phyloP scores from a whole-genome alignment of 306 rosid species.

The Parietaria judaica region DNA sequence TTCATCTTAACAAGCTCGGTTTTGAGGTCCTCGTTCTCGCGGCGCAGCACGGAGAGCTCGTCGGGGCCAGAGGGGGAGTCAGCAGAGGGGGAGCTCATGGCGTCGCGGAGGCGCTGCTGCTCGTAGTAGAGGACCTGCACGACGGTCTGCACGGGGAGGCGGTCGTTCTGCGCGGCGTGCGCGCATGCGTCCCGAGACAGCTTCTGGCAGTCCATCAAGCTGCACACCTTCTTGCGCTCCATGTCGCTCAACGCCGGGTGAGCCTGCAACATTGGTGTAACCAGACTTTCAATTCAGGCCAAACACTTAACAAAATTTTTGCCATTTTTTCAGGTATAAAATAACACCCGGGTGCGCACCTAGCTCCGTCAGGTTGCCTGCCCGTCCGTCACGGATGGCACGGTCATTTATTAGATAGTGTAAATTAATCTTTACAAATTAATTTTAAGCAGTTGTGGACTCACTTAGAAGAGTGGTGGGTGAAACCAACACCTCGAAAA shows the following conservation, averaged over 20 bases:
- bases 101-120: constrained; percentile 82
- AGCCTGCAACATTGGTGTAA: constrained; percentile 37
- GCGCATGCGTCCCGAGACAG: constrained; percentile 89
- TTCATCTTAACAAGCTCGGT: constrained; percentile 67
- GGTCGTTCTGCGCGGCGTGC: constrained; percentile 91
- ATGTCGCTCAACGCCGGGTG: constrained; percentile 80
- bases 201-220: constrained; percentile 91
- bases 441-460: too few relatives aligned
- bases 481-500: too few relatives aligned
- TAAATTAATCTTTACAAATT: too few relatives aligned
- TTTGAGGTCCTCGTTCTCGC: constrained; percentile 71
- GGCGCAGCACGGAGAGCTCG: constrained; percentile 49
- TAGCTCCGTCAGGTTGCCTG: too few relatives aligned
- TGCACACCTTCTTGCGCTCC: constrained; percentile 93
- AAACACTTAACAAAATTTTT: too few relatives aligned
- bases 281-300: background rate
- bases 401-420: too few relatives aligned
- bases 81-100: constrained; percentile 58
- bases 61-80: constrained; percentile 43
- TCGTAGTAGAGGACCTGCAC: constrained; percentile 93
- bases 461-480: too few relatives aligned
- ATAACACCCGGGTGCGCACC: too few relatives aligned
- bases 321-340: too few relatives aligned
- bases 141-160: constrained; percentile 90
- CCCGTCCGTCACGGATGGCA: too few relatives aligned